These are phyloP conservation scores for Mortierella sp. DNA, from an alignment of 371 early-diverging fungal species.

Conservation along the genomic window DNA sequence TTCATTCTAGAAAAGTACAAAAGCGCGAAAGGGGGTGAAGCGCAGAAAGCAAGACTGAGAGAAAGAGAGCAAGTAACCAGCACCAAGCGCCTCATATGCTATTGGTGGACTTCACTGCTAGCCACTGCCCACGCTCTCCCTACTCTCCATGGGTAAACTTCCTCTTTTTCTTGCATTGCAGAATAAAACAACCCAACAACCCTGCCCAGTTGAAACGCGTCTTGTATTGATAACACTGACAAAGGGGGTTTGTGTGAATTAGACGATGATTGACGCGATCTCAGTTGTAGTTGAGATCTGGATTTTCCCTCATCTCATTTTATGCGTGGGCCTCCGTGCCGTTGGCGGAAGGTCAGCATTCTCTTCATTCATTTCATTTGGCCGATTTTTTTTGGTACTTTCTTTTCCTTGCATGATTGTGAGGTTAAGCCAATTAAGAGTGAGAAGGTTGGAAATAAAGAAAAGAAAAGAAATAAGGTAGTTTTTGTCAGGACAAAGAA, in stretches of 20 bases:
- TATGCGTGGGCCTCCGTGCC: neutral
- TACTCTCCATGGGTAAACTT: neutral
- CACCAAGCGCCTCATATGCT: neutral
- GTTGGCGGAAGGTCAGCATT: constrained; percentile 9
- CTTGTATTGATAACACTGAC: neutral
- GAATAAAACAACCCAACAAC: neutral
- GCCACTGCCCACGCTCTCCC: neutral
- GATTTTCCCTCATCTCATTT: neutral
- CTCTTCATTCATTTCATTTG: neutral
- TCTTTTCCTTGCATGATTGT: neutral
- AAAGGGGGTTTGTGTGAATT: neutral
- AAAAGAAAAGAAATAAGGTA: neutral
- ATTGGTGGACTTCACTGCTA: neutral
- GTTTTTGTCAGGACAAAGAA: neutral
- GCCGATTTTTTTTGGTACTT: neutral
- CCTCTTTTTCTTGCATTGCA: neutral
- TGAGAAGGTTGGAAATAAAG: neutral
- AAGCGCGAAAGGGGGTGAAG: neutral
- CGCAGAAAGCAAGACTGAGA: neutral
- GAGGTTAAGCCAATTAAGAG: constrained; percentile 3
- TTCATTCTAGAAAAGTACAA: neutral
- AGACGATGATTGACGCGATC: neutral
- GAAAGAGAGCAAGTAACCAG: neutral
- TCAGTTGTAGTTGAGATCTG: neutral
- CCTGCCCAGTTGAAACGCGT: neutral